phyloP scores from a whole-genome alignment of 1,284 basidiomycete species.

The Puccinia triticina region DNA sequence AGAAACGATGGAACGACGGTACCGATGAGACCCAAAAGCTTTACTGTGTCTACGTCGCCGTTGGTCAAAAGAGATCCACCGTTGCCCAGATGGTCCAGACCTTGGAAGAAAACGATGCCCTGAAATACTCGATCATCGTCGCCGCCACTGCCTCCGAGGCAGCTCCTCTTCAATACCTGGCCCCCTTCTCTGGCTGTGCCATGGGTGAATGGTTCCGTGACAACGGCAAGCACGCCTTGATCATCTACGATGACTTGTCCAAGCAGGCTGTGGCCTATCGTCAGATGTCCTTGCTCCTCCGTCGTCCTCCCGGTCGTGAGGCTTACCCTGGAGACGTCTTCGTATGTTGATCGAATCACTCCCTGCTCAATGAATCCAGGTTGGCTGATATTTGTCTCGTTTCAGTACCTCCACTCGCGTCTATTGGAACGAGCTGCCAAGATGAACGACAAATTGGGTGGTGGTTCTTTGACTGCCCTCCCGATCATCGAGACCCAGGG shows the following conservation, averaged over 20 bases:
- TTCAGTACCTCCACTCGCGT: constrained; percentile 99
- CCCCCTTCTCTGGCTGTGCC: constrained; percentile 98
- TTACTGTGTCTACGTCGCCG: constrained; percentile 99
- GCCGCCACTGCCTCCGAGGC: constrained; percentile 99
- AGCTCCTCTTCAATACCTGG: constrained; percentile 97
- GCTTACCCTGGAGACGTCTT: constrained; percentile 91
- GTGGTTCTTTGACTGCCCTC: constrained; percentile 95
- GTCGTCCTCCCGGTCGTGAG: constrained; percentile 99
- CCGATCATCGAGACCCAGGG: constrained; percentile 99
- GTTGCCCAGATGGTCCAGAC: constrained; percentile 99
- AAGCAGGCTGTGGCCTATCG: constrained; percentile 99
- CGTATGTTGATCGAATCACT: constrained; percentile 30
- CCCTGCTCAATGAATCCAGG: background rate
- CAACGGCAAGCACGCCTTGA: constrained; percentile 94
- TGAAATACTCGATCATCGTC: constrained; percentile 99
- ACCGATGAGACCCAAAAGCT: constrained; percentile 95
- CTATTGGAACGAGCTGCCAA: constrained; percentile 99
- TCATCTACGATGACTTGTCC: constrained; percentile 99
- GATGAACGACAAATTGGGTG: constrained; percentile 98
- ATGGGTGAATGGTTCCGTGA: constrained; percentile 99
- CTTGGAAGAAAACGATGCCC: constrained; percentile 98
- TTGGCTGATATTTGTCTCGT: constrained; percentile 14
- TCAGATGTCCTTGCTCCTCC: constrained; percentile 99
- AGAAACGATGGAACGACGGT: constrained; percentile 99
- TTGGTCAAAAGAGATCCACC: constrained; percentile 99